phyloP scores from a whole-genome alignment of 2,329 filamentous ascomycete species.

The Apiospora arundinis region DNA sequence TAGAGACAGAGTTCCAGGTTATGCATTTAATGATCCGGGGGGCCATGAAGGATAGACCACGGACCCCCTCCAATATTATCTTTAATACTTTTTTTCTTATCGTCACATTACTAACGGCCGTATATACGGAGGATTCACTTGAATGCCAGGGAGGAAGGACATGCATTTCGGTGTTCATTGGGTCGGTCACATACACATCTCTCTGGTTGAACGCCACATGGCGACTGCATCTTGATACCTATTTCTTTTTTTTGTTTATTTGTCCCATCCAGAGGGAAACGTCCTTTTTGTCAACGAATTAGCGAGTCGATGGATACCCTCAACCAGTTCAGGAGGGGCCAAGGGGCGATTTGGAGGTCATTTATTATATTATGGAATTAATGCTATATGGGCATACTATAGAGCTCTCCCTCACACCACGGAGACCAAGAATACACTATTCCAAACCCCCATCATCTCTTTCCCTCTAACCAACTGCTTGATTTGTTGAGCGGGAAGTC shows the following conservation, averaged over 20 bases:
- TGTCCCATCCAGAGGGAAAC: background rate
- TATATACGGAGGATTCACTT: background rate
- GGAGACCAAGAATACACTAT: background rate
- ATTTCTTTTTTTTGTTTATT: background rate
- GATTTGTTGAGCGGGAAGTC: background rate
- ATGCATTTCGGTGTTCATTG: conserved; percentile 18
- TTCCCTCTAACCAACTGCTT: background rate
- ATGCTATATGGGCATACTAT: background rate
- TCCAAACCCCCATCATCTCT: background rate
- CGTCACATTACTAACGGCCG: conserved; percentile 14
- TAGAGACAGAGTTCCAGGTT: background rate
- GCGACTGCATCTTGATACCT: conserved; percentile 17
- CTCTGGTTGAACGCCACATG: background rate
- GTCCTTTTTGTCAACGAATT: background rate
- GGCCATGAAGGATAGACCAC: background rate
- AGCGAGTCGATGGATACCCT: background rate
- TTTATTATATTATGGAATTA: conserved; percentile 5
- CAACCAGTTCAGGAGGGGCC: background rate
- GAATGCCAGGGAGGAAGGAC: background rate
- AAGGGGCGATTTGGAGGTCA: background rate
- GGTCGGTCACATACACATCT: conserved; percentile 1
- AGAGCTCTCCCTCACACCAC: background rate
- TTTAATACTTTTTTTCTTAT: background rate
- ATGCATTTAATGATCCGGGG: background rate
- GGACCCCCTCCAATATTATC: background rate